These are phyloP conservation scores for Phytopythium mirpurense DNA, from an alignment of 352 stramenopile species.

Conservation along the genomic window DNA sequence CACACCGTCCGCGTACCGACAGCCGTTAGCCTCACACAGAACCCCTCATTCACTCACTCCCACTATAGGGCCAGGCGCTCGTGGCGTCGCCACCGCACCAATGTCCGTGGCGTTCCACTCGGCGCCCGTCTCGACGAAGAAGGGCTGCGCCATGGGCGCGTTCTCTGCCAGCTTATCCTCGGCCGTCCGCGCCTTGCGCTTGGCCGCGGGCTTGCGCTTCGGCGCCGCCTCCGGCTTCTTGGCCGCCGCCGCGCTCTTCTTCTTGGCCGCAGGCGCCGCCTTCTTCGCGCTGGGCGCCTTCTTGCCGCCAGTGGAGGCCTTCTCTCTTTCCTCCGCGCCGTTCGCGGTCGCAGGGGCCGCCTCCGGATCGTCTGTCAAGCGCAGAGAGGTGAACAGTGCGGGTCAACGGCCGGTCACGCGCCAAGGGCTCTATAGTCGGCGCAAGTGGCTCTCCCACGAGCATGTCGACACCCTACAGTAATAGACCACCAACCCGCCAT, in stretches of 20 bases:
- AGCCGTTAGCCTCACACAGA: no score
- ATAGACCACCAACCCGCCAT: no score
- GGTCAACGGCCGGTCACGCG: neutral
- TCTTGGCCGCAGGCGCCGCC: constrained; percentile 6
- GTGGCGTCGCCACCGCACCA: constrained; percentile 7
- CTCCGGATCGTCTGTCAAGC: neutral
- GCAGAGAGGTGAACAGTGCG: neutral
- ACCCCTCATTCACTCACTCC: no score
- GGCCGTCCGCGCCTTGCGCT: constrained; percentile 52
- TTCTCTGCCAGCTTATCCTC: constrained; percentile 60
- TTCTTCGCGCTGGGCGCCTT: neutral
- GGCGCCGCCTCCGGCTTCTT: constrained; percentile 13
- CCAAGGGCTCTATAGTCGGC: neutral
- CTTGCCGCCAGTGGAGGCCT: no score
- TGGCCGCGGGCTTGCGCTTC: constrained; percentile 30
- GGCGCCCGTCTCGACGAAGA: constrained; percentile 61
- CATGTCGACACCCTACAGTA: no score
- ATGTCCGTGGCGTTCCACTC: constrained; percentile 71
- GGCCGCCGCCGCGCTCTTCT: constrained; percentile 16
- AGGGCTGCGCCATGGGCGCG: constrained; percentile 41
- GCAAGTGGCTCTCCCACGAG: no score
- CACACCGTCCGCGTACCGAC: no score
- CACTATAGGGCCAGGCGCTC: no score
- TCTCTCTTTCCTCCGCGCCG: neutral
- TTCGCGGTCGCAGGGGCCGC: neutral